phyloP scores from a whole-genome alignment of 805 yeast species.

The Cyberlindnera veronae region DNA sequence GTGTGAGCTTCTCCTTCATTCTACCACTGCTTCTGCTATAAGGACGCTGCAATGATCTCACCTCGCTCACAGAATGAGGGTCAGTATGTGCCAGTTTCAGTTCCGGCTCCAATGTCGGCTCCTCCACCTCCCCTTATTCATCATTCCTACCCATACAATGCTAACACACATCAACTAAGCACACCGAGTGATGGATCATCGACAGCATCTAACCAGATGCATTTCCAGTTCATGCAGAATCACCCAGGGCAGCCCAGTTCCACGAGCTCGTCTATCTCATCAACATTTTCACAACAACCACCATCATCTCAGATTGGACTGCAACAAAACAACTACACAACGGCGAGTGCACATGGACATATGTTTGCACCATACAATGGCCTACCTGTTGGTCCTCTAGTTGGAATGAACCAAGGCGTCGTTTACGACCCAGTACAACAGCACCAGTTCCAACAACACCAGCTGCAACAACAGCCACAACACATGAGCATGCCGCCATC shows the following conservation, averaged over 20 bases:
- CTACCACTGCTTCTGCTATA: too few relatives aligned
- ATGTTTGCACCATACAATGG: neutral
- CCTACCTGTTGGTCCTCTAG: neutral
- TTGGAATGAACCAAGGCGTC: neutral
- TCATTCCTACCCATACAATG: too few relatives aligned
- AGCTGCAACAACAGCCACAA: conserved; percentile 1
- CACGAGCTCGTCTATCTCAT: conserved; percentile 7
- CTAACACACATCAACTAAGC: neutral
- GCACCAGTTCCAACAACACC: conserved; percentile 1
- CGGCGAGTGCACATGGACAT: neutral
- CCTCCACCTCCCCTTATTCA: too few relatives aligned
- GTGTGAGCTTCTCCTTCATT: too few relatives aligned
- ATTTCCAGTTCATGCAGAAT: neutral
- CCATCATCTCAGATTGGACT: conserved; percentile 2
- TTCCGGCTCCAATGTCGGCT: neutral
- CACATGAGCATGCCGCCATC: conserved; percentile 1
- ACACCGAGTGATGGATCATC: neutral
- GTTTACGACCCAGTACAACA: neutral
- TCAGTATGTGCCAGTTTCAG: conserved; percentile 4
- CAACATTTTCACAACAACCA: conserved; percentile 3
- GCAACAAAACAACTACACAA: conserved; percentile 7
- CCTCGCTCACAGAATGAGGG: conserved; percentile 10
- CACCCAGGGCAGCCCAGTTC: conserved; percentile 1
- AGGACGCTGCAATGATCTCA: conserved; percentile 3
- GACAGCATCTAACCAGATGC: neutral